Conservation (phyloP, 306 rosid genomes). For the Dalbergia oliveri region DNA sequence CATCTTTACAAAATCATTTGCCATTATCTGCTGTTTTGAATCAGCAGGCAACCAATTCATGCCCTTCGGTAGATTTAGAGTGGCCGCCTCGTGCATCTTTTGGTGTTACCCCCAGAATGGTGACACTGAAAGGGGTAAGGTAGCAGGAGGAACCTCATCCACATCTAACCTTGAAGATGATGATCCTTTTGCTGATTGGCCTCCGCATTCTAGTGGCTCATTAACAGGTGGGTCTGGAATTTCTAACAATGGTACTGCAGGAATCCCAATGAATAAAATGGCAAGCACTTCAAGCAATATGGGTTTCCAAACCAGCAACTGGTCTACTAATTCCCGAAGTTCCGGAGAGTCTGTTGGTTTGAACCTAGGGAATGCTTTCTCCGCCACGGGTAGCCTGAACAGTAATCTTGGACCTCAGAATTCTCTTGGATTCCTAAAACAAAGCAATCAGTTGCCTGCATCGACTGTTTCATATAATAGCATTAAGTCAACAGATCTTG, state of each 20-base stretch:
- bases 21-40: conserved; percentile 54
- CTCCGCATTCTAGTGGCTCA: conserved; percentile 82
- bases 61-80: conserved; percentile 86
- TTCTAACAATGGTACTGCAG: conserved; percentile 67
- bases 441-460: conserved; percentile 61
- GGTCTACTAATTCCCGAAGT: conserved; percentile 66
- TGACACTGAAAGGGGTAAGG: conserved; percentile 64
- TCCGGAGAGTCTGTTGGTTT: conserved; percentile 53
- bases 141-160: conserved; percentile 62
- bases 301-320: conserved; percentile 60
- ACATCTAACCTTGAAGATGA: conserved; percentile 64
- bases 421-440: conserved; percentile 71
- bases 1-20: conserved; percentile 52
- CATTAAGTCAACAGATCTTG: conserved; percentile 68
- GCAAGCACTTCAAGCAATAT: conserved; percentile 61
- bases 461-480: conserved; percentile 54
- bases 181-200: conserved; percentile 98
- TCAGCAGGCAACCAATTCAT: conserved; percentile 69
- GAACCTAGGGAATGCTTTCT: conserved; percentile 60
- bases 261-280: conserved; percentile 53
- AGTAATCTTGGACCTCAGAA: conserved; percentile 57
- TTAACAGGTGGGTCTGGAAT: conserved; percentile 55
- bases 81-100: conserved; percentile 87
- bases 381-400: conserved; percentile 50
- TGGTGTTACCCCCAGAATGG: conserved; percentile 56